A percentile compares a stretch with the other conserved stretches of the same genome.
Evolutionary conservation across 2,329 filamentous ascomycete species (phyloP).

Genomic region (Nemania abortiva): DNA sequence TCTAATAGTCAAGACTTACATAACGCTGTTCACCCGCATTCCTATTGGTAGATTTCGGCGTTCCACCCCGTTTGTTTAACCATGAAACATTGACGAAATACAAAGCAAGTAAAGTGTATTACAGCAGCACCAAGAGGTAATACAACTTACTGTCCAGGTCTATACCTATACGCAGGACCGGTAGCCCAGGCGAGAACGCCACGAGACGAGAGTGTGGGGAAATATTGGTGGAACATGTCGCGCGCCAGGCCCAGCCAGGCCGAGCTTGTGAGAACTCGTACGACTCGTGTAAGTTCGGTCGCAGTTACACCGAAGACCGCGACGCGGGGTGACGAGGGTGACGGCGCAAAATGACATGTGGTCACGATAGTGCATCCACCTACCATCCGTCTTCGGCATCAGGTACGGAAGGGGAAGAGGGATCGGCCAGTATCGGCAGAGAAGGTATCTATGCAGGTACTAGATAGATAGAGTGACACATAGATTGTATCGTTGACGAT

Average conservation of each 20-base stretch:
- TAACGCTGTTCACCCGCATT: neutral
- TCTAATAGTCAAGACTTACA: neutral
- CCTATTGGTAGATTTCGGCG: neutral
- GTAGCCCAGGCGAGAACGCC: no score
- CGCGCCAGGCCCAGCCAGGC: no score
- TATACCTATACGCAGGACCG: neutral
- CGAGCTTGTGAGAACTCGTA: neutral
- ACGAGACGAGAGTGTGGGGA: conserved; percentile 24
- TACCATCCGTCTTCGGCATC: neutral
- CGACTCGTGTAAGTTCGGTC: conserved; percentile 30
- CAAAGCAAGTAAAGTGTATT: no score
- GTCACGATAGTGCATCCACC: conserved; percentile 22
- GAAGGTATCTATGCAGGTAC: neutral
- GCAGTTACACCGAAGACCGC: conserved; percentile 27
- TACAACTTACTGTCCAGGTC: no score
- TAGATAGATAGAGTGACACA: no score
- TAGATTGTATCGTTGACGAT: no score
- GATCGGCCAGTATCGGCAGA: neutral
- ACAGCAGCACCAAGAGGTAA: no score
- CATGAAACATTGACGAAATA: no score
- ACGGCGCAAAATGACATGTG: conserved; percentile 16
- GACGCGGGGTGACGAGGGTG: conserved; percentile 19
- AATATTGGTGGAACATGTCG: neutral
- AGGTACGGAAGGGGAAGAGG: neutral
- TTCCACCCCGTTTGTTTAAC: neutral